phyloP scores from a whole-genome alignment of 2,329 filamentous ascomycete genomes.

The Trichoderma lentiforme region DNA sequence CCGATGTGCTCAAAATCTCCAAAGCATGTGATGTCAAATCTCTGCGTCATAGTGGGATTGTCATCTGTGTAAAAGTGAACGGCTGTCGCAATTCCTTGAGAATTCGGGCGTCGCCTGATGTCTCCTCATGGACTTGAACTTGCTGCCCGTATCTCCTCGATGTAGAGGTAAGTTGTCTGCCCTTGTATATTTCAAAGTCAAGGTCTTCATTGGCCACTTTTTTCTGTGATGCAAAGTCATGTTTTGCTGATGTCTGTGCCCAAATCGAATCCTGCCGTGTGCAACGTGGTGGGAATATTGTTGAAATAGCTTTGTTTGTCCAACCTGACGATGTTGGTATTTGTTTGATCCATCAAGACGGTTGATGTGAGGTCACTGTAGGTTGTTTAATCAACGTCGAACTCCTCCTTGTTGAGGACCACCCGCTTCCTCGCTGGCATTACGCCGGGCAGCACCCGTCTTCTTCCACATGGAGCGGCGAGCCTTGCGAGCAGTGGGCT shows the following conservation, averaged over 20 bases:
- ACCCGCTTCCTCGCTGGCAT: no score
- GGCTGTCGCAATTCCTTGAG: not conserved
- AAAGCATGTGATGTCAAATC: not conserved
- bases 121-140: not conserved
- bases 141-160: not conserved
- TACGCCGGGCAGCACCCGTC: no score
- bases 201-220: not conserved
- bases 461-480: no score
- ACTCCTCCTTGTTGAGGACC: no score
- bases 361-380: not conserved
- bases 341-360: not conserved
- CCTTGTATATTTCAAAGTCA: not conserved
- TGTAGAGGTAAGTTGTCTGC: not conserved
- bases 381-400: no score
- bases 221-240: not conserved
- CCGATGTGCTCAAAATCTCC: accelerated
- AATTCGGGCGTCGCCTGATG: not conserved
- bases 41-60: not conserved
- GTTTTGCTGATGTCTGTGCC: not conserved
- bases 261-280: not conserved
- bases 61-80: not conserved
- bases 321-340: not conserved
- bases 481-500: no score
- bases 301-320: no score
- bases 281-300: not conserved